Evolutionary conservation across 768 basidiomycete species (phyloP), one percentile per base, ranked within the genome.

Genomic region (Mycena olivaceomarginata): DNA sequence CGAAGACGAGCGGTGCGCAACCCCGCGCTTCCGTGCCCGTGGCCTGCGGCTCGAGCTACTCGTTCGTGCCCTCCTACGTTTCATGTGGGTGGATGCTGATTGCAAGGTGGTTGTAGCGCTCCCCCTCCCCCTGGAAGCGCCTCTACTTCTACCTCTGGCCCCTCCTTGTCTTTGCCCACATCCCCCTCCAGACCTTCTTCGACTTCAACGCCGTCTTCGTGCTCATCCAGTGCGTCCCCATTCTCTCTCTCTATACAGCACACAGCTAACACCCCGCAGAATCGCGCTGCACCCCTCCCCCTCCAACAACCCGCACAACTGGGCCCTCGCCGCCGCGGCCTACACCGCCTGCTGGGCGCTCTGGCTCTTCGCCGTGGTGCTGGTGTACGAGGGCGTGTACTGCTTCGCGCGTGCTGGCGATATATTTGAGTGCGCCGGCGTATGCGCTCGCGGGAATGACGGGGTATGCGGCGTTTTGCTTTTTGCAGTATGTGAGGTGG

Each of bases 171-270:
- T 92, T 96, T 83, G 92, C 91, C 22, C 94, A 96, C 82, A 85
- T 96, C 53, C 92, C 92, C 31, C 83, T 95, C 11, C 96, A 97
- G 84, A 93, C 94, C 0, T 97, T 94, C 82, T 93, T 98, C 83
- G 97, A 98, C 82, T 96, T 97, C 84, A 97, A 97, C 84, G 93
- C 94, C 80, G 93, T 94, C 79, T 98, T 93, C 86, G 93, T 97
- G 80, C 84, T n/a, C n/a, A n/a, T n/a, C n/a, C n/a, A n/a, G n/a
- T n/a, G n/a, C n/a, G n/a, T 25, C 25, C 2, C n/a, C n/a, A n/a
- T n/a, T n/a, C n/a, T n/a, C n/a, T n/a, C n/a, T n/a, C n/a, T n/a
- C n/a, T n/a, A n/a, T n/a, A n/a, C n/a, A n/a, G n/a, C n/a, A n/a
- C n/a, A n/a, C n/a, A n/a, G n/a, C 22, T 57, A 46, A n/a, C 6